Base-by-base conservation (phyloP, 2,329 filamentous ascomycete species). In the Chaetomium sp. region DNA sequence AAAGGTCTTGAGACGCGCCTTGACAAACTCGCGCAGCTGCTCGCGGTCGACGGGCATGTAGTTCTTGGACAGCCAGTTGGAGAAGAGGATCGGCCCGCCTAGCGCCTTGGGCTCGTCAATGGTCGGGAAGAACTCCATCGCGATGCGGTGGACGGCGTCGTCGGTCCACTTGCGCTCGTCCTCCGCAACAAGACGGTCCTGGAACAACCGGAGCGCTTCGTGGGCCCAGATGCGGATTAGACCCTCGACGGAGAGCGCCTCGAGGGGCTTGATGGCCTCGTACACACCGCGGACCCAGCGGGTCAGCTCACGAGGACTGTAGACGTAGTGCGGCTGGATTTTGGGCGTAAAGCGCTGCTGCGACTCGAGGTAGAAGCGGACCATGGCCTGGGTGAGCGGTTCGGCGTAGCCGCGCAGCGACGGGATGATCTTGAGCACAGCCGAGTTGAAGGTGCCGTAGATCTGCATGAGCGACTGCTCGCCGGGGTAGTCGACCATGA, bases 401-500 rank as follows among this genome's bases (percentile, higher is more conserved):
- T 97, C 94, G 0, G 94, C 86, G 69, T 97, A 97, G 46, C 95
- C 95, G 64, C 94, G 88, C n/a, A 99, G 77, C 11, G 91, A 85
- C 1, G 94, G 92, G 50, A 99, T 87, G 60, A 99, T 94, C 79
- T 99, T 99, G 68, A 99, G 86, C 44, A 99, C 85, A 8, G 95
- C 94, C 54, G 82, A 88, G 70, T 95, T 99, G 81, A 99, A 99
- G 0, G 95, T 97, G 64, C 95, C 94, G 69, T 99, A 99, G 63
- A 99, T 99, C 70, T 99, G 94, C 63, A 86, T 87, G 40, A 99
- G 81, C 3, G 95, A 99, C 44, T 91, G 79, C 74, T 99, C 91
- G 66, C 95, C 94, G 58, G 94, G 94, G 68, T 99, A 99, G 69
- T 99, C 94, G 43, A 99, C 95, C 95, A 99, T 99, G 72, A 99